These are phyloP conservation scores for Stropharia rugosoannulata DNA, from an alignment of 768 basidiomycete genomes.

Conservation along the genomic window DNA sequence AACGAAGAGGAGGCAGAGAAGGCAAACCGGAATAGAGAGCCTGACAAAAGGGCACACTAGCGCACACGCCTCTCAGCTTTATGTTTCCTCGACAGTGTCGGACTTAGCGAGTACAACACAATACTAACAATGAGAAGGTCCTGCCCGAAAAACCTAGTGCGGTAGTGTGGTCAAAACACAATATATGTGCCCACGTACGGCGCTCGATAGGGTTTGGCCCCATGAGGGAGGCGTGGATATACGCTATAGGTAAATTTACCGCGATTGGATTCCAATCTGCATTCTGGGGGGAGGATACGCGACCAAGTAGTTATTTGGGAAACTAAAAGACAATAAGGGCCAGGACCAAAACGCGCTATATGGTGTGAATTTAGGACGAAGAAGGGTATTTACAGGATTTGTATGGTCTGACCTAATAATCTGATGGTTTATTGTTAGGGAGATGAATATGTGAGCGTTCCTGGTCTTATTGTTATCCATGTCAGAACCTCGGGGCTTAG, in stretches of 20 bases:
- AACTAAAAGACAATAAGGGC: constrained; percentile 32
- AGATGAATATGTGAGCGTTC: constrained; percentile 28
- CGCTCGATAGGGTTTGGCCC: constrained; percentile 30
- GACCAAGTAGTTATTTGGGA: constrained; percentile 17
- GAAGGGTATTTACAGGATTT: constrained; percentile 18
- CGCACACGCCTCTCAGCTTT: constrained; percentile 19
- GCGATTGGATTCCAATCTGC: constrained; percentile 27
- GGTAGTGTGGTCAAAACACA: constrained; percentile 23
- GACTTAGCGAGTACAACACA: constrained; percentile 20
- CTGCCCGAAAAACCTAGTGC: constrained; percentile 23
- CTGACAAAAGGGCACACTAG: constrained; percentile 9
- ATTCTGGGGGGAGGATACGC: constrained; percentile 29
- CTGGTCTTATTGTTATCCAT: constrained; percentile 42
- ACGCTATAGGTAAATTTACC: constrained; percentile 25
- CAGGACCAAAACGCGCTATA: constrained; percentile 24
- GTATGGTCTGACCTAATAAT: constrained; percentile 22
- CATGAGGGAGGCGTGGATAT: constrained; percentile 31
- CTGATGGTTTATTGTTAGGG: constrained; percentile 29
- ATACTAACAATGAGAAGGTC: constrained; percentile 28
- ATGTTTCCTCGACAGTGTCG: constrained; percentile 26
- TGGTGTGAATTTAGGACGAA: constrained; percentile 26
- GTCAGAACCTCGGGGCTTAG: constrained; percentile 16
- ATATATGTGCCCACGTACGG: constrained; percentile 24
- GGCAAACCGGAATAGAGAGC: constrained; percentile 1
- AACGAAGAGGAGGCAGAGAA: background rate